Conservation (phyloP, 306 rosid species). For the Coriaria nepalensis region DNA sequence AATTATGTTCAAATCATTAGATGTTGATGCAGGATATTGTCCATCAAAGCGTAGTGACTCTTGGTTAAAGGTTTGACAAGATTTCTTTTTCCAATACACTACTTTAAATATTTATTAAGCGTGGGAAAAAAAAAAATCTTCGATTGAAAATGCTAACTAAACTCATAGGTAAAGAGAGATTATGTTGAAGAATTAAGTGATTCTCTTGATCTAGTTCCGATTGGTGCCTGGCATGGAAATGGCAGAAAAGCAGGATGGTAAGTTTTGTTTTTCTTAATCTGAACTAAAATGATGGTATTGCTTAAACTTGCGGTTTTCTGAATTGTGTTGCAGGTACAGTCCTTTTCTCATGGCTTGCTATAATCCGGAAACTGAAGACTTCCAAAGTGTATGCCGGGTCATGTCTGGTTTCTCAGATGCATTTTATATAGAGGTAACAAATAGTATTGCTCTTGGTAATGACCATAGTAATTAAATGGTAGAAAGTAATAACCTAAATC, state of each 20-base stretch:
- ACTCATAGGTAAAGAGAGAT: conserved; percentile 87
- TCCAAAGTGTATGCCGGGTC: conserved; percentile 90
- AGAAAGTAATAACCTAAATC: too few relatives aligned
- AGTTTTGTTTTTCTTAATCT: conserved; percentile 6
- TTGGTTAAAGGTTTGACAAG: conserved; percentile 67
- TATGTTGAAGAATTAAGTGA: conserved; percentile 76
- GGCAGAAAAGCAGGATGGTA: conserved; percentile 98
- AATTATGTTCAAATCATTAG: conserved; percentile 74
- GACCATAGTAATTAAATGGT: too few relatives aligned
- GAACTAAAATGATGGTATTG: too few relatives aligned
- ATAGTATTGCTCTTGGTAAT: neutral
- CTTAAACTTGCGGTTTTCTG: too few relatives aligned
- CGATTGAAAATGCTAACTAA: too few relatives aligned
- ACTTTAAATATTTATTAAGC: neutral
- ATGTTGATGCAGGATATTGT: conserved; percentile 73
- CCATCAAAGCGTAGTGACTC: conserved; percentile 82
- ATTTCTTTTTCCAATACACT: neutral
- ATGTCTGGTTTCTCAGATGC: conserved; percentile 91
- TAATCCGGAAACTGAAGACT: conserved; percentile 75
- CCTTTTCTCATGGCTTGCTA: conserved; percentile 96
- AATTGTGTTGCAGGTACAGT: conserved; percentile 83
- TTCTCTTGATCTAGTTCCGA: conserved; percentile 84
- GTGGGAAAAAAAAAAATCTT: neutral
- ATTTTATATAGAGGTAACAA: conserved; percentile 60
- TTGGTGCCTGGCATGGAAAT: conserved; percentile 96